A percentile compares a stretch with the other conserved stretches of the same genome.
These are phyloP conservation scores for Hyphodiscus sp. DNA, from an alignment of 2,329 filamentous ascomycete genomes.

Conservation along the genomic window DNA sequence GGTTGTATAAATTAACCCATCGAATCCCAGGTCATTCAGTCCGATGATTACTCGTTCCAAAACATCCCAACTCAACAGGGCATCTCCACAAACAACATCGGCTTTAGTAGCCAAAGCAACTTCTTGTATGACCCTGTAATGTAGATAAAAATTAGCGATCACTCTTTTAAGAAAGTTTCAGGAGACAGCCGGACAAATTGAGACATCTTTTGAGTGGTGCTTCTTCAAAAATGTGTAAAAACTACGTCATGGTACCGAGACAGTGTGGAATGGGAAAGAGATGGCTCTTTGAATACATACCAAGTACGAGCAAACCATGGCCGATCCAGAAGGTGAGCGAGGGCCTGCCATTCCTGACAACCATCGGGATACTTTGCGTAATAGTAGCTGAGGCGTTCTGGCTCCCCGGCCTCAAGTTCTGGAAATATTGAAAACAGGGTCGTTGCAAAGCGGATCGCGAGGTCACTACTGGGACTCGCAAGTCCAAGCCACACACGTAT, in stretches of 20 bases:
- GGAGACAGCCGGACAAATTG: no score
- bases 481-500: background rate
- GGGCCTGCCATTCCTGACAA: background rate
- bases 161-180: no score
- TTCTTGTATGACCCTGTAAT: background rate
- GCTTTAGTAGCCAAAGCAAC: background rate
- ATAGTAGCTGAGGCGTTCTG: background rate
- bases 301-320: background rate
- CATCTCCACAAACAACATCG: background rate
- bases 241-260: no score
- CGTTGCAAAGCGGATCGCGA: background rate
- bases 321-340: background rate
- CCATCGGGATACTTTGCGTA: background rate
- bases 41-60: background rate
- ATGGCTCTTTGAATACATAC: no score
- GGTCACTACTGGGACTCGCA: background rate
- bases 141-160: no score
- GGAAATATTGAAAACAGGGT: background rate
- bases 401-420: background rate
- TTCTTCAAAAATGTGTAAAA: no score
- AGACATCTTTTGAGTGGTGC: no score
- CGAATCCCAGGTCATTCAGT: background rate
- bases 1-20: background rate
- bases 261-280: no score
- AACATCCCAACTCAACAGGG: background rate